These are phyloP conservation scores for Abortiporus biennis DNA, from an alignment of 1,284 basidiomycete species.

Conservation along the genomic window DNA sequence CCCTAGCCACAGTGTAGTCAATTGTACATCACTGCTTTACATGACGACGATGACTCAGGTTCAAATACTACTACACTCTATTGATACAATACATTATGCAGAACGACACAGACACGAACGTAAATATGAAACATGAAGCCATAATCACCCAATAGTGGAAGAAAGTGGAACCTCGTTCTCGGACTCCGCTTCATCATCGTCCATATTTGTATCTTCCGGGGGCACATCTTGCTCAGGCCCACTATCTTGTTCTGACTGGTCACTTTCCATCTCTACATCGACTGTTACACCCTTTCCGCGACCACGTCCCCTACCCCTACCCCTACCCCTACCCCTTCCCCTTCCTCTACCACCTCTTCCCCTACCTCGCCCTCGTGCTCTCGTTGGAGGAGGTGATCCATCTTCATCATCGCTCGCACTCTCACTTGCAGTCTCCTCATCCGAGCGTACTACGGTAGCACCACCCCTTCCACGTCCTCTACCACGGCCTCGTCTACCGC, in stretches of 20 bases:
- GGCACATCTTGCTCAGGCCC: too few relatives aligned
- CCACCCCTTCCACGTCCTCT: constrained; percentile 10
- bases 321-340: constrained; percentile 12
- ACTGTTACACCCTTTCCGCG: background rate
- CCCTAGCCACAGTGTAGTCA: too few relatives aligned
- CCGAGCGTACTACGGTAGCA: constrained; percentile 10
- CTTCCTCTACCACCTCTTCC: constrained; percentile 16
- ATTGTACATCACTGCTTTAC: too few relatives aligned
- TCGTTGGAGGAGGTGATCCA: constrained; percentile 9
- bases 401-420: constrained; percentile 10
- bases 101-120: too few relatives aligned
- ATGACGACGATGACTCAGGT: too few relatives aligned
- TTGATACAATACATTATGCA: too few relatives aligned
- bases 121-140: too few relatives aligned
- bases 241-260: background rate
- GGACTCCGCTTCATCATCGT: constrained; percentile 1
- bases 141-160: too few relatives aligned
- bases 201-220: background rate
- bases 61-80: too few relatives aligned
- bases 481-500: constrained; percentile 14
- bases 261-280: background rate
- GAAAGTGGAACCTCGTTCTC: too few relatives aligned
- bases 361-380: constrained; percentile 14
- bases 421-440: constrained; percentile 16
- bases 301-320: constrained; percentile 15